Conservation (phyloP, 257 asterid genomes). For the Phtheirospermum japonicum region DNA sequence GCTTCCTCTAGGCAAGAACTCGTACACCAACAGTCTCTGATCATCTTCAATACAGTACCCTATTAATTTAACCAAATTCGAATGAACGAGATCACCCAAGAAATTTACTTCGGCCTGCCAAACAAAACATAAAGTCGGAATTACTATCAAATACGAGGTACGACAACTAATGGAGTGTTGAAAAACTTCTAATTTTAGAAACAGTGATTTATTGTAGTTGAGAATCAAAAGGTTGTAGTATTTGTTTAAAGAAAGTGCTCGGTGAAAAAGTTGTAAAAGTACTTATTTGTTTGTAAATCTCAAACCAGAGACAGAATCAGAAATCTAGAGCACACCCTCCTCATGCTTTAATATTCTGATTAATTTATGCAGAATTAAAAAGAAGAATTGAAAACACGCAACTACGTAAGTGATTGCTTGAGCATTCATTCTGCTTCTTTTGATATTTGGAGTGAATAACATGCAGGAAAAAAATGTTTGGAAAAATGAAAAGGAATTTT, state of each 20-base stretch:
- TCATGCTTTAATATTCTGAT: not conserved
- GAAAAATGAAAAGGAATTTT: too few species aligned
- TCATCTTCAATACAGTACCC: conserved; percentile 63
- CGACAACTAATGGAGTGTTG: not conserved
- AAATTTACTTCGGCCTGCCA: conserved; percentile 63
- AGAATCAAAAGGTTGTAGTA: not conserved
- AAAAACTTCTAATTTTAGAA: not conserved
- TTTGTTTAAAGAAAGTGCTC: not conserved
- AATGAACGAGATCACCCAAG: conserved; percentile 58
- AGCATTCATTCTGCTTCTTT: too few species aligned
- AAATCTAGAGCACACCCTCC: too few species aligned
- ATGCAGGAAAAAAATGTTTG: too few species aligned
- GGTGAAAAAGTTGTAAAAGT: not conserved
- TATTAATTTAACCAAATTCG: conserved; percentile 53
- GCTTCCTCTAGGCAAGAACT: conserved; percentile 68
- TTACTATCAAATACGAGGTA: conserved; percentile 4
- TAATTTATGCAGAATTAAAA: not conserved
- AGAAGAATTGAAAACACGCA: not conserved
- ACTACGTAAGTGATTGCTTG: too few species aligned
- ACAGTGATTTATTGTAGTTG: not conserved
- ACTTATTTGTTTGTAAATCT: not conserved
- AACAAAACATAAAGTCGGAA: conserved; percentile 15
- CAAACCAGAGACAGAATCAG: not conserved
- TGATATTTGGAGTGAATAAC: too few species aligned
- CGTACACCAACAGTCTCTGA: conserved; percentile 54